These are phyloP conservation scores for Penium margaritaceum DNA, from an alignment of 139 green algal genomes.

Conservation along the genomic window DNA sequence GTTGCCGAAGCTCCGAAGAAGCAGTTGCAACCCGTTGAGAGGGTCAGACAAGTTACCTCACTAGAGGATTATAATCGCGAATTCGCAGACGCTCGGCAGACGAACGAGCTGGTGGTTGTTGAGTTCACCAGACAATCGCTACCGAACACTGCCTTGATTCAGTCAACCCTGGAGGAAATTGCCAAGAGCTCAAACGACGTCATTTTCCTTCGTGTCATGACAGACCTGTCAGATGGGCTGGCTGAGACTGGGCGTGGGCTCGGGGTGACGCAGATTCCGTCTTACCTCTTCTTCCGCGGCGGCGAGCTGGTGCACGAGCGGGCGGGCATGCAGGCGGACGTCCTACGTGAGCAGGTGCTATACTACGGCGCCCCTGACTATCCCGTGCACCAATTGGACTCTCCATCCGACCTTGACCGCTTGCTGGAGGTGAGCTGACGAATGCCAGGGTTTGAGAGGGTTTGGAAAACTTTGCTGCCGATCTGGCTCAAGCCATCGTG, in stretches of 20 bases:
- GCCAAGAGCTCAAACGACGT: no score
- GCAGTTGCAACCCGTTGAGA: no score
- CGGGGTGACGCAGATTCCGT: constrained; percentile 5
- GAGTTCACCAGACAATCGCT: no score
- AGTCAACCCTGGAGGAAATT: no score
- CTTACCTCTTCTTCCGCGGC: constrained; percentile 11
- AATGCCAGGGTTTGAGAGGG: not conserved
- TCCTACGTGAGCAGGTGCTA: constrained; percentile 8
- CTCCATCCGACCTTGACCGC: not conserved
- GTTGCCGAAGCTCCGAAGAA: no score
- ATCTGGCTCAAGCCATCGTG: no score
- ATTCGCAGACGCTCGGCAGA: no score
- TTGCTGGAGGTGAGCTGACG: constrained; percentile 1
- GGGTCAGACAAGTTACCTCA: no score
- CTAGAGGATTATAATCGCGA: no score
- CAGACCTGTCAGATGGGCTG: not conserved
- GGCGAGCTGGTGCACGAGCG: constrained; percentile 10
- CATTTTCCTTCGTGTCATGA: not conserved
- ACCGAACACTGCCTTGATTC: no score
- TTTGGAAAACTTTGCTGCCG: no score
- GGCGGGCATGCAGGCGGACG: constrained; percentile 12
- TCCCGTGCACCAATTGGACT: constrained; percentile 9
- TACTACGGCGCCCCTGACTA: constrained; percentile 20
- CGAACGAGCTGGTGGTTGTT: no score
- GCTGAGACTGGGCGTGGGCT: not conserved